Conservation (phyloP, 1,139 yeast genomes). For the Pichia cactophila region DNA sequence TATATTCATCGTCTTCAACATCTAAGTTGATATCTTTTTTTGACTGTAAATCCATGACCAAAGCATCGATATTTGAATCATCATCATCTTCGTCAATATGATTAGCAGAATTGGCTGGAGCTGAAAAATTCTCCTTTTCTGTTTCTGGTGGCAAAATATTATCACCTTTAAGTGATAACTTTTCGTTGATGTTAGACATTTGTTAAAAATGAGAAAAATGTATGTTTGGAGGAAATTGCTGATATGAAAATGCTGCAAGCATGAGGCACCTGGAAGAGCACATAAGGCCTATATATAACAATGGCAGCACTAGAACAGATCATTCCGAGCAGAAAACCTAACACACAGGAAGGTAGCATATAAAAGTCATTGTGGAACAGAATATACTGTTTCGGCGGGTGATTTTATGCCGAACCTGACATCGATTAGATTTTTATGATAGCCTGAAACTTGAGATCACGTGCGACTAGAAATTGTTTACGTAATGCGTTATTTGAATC, state of each 20-base stretch:
- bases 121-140: background rate
- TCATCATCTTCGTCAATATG: slow-evolving; percentile 16
- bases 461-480: no score
- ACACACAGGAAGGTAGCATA: background rate
- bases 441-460: no score
- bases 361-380: no score
- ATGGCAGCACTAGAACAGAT: background rate
- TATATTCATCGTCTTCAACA: slow-evolving; percentile 17
- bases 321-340: background rate
- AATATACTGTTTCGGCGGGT: background rate
- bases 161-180: background rate
- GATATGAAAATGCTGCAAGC: no score
- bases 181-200: background rate
- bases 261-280: no score
- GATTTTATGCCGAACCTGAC: background rate
- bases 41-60: slow-evolving; percentile 59
- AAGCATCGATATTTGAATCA: slow-evolving; percentile 56
- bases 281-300: no score
- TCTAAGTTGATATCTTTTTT: background rate
- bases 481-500: no score
- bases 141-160: background rate
- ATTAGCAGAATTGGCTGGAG: background rate
- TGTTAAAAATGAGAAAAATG: no score
- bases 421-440: no score
- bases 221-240: no score